phyloP scores from a whole-genome alignment of 73 alveolate genomes.

The Stentor roeselii region DNA sequence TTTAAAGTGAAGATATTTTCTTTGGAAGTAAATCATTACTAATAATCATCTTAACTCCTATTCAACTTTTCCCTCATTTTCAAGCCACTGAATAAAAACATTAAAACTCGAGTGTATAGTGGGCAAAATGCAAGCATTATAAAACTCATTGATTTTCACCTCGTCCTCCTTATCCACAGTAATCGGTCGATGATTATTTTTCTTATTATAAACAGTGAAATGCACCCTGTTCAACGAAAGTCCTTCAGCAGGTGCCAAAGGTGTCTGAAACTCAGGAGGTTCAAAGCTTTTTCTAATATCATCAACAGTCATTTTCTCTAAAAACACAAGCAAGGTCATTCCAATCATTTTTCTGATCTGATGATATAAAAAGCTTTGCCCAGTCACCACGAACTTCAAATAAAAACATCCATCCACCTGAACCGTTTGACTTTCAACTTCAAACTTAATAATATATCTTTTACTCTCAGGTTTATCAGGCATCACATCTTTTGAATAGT shows the following conservation, averaged over 20 bases:
- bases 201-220: neutral
- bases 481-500: constrained; percentile 78
- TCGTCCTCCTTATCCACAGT: constrained; percentile 3
- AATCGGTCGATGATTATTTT: constrained; percentile 6
- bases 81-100: neutral
- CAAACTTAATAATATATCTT: constrained; percentile 65
- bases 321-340: constrained; percentile 54
- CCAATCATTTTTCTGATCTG: constrained; percentile 96
- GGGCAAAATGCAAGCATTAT: neutral
- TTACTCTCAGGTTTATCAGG: constrained; percentile 71
- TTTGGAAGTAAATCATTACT: no score
- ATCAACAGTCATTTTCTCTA: constrained; percentile 42
- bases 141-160: constrained; percentile 9
- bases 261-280: constrained; percentile 45
- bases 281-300: constrained; percentile 51
- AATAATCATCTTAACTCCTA: no score
- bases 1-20: neutral
- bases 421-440: constrained; percentile 54
- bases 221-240: constrained; percentile 29
- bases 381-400: constrained; percentile 70
- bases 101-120: neutral
- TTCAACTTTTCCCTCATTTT: neutral
- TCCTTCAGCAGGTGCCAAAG: constrained; percentile 79
- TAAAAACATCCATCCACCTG: constrained; percentile 62
- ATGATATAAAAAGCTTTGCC: constrained; percentile 93